These are phyloP conservation scores for Blastomyces emzantsi DNA, from an alignment of 2,329 filamentous ascomycete species.

Conservation along the genomic window DNA sequence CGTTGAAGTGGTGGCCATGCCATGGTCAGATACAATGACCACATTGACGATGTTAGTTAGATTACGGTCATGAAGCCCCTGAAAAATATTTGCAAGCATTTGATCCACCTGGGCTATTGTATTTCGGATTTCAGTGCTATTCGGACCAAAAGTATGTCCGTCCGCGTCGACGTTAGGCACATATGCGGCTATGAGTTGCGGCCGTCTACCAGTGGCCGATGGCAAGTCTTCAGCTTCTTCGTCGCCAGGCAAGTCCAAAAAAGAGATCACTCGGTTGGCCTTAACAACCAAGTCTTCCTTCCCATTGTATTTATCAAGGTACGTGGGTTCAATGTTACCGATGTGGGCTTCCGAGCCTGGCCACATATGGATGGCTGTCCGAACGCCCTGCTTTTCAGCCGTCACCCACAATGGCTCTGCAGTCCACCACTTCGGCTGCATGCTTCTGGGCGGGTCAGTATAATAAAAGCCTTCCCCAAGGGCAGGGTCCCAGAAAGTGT, in stretches of 20 bases:
- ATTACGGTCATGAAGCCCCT: constrained; percentile 69
- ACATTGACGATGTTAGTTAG: constrained; percentile 85
- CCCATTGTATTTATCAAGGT: constrained; percentile 76
- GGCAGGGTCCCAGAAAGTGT: constrained; percentile 84
- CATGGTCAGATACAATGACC: constrained; percentile 93
- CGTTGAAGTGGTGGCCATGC: constrained; percentile 88
- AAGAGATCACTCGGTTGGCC: constrained; percentile 66
- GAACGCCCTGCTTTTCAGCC: constrained; percentile 71
- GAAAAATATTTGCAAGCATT: constrained; percentile 71
- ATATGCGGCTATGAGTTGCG: constrained; percentile 88
- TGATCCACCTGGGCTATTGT: constrained; percentile 73
- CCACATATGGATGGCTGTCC: constrained; percentile 94
- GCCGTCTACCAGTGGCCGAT: constrained; percentile 51
- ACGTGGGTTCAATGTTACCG: constrained; percentile 61
- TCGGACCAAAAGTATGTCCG: constrained; percentile 83
- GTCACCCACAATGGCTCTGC: constrained; percentile 93
- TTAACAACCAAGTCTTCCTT: constrained; percentile 67
- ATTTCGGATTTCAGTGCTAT: constrained; percentile 77
- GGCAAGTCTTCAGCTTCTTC: constrained; percentile 42
- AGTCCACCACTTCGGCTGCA: constrained; percentile 88
- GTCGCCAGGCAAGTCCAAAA: constrained; percentile 71
- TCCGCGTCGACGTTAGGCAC: constrained; percentile 85
- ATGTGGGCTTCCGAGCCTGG: constrained; percentile 89
- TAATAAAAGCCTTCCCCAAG: constrained; percentile 77
- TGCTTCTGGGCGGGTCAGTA: constrained; percentile 63